A percentile compares a stretch with the other conserved stretches of the same genome.
phyloP scores from a whole-genome alignment of 2,329 filamentous ascomycete genomes.

The Pseudocercospora eumusae region DNA sequence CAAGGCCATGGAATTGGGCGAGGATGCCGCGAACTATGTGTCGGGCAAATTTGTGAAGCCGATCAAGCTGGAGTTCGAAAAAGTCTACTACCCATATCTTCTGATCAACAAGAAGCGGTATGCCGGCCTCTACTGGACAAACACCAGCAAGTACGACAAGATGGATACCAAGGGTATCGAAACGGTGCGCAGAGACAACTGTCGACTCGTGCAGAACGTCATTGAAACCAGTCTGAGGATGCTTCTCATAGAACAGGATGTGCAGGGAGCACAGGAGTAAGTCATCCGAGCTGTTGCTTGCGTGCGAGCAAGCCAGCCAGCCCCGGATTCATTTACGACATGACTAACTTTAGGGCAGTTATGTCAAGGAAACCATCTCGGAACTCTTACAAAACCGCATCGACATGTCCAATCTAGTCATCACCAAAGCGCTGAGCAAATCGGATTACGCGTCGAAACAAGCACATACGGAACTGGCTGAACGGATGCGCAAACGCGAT shows the following conservation, averaged over 20 bases:
- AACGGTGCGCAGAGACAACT: conserved; percentile 96
- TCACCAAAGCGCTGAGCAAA: conserved; percentile 95
- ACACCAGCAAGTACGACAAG: conserved; percentile 92
- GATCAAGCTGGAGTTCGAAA: conserved; percentile 99
- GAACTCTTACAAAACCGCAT: conserved; percentile 95
- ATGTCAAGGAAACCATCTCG: conserved; percentile 94
- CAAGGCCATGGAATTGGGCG: conserved; percentile 91
- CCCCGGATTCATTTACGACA: conserved; percentile 8
- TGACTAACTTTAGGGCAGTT: conserved; percentile 60
- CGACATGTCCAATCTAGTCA: conserved; percentile 98
- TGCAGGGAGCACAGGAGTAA: conserved; percentile 89
- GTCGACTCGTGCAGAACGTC: conserved; percentile 89
- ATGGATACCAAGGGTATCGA: conserved; percentile 99
- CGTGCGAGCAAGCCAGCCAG: background rate
- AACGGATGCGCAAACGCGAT: conserved; percentile 96
- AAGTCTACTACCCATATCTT: conserved; percentile 96
- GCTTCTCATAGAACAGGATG: conserved; percentile 90
- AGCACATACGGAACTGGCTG: conserved; percentile 91
- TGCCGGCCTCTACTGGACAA: conserved; percentile 96
- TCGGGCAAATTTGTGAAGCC: conserved; percentile 92
- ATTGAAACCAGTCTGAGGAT: conserved; percentile 96
- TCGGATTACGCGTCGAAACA: conserved; percentile 87
- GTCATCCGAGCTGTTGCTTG: conserved; percentile 40
- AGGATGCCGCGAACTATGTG: conserved; percentile 85
- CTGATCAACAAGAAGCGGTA: conserved; percentile 99